Conservation (phyloP, 495 filamentous ascomycete species). For the Neurospora sp. region DNA sequence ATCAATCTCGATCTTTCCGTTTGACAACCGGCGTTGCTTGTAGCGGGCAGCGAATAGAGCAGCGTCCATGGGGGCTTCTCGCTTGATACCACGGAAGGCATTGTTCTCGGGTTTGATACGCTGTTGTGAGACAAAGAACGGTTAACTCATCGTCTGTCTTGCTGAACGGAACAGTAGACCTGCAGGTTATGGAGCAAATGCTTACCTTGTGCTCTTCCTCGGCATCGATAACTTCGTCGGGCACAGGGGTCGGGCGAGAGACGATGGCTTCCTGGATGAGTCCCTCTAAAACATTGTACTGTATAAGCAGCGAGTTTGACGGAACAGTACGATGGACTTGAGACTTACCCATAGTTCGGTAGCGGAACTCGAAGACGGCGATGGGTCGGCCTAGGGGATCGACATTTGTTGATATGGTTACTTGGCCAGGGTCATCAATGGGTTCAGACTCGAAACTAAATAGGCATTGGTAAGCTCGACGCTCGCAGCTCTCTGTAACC, state of each 20-base stretch:
- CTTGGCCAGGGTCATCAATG: not conserved
- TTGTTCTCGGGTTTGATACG: not conserved
- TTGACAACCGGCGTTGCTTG: not conserved
- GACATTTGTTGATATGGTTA: too few species aligned
- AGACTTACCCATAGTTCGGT: slow-evolving; percentile 9
- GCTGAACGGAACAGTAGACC: not conserved
- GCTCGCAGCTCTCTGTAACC: not conserved
- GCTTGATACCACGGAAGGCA: not conserved
- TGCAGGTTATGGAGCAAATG: not conserved
- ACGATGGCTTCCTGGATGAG: not conserved
- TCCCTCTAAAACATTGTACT: not conserved
- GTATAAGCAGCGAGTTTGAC: not conserved
- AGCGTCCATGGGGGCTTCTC: not conserved
- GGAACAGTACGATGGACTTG: not conserved
- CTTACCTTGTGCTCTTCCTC: not conserved
- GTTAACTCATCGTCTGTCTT: not conserved
- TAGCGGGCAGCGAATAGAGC: not conserved
- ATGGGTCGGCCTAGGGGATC: slow-evolving; percentile 8
- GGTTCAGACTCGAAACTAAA: not conserved
- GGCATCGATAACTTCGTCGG: not conserved
- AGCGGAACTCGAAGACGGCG: slow-evolving; percentile 13
- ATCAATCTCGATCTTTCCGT: not conserved
- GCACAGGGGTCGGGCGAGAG: not conserved
- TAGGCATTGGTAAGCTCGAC: not conserved
- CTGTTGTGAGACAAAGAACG: not conserved